Conservation (phyloP, 805 yeast species). For the Ogataea allantospora region DNA sequence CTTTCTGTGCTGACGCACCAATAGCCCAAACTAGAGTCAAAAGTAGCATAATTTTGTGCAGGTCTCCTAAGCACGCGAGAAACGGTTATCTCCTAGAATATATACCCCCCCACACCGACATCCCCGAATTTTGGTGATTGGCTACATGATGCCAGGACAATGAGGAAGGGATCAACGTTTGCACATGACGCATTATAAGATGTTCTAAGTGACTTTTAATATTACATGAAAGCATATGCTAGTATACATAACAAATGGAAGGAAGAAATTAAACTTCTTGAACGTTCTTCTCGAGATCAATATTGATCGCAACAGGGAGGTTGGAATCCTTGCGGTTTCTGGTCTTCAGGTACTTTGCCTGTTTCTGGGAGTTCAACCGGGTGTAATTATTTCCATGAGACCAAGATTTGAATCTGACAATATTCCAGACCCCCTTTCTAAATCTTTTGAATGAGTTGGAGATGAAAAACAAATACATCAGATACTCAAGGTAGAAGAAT, state of each 20-base stretch:
- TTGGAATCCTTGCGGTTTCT: slow-evolving; percentile 54
- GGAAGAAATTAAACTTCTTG: slow-evolving; percentile 11
- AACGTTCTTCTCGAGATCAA: slow-evolving; percentile 35
- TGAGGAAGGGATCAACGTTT: no score
- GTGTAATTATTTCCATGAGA: slow-evolving; percentile 24
- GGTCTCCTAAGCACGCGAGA: background rate
- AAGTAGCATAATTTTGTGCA: slow-evolving; percentile 1
- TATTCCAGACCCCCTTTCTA: slow-evolving; percentile 23
- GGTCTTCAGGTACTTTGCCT: slow-evolving; percentile 26
- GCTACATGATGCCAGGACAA: slow-evolving; percentile 1
- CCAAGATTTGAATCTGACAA: slow-evolving; percentile 24
- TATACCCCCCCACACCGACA: slow-evolving; percentile 8
- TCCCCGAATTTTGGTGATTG: slow-evolving; percentile 5
- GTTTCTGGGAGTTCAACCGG: slow-evolving; percentile 21
- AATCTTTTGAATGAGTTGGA: slow-evolving; percentile 23
- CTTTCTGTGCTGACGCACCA: slow-evolving; percentile 23
- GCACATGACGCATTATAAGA: no score
- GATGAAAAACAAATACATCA: slow-evolving; percentile 37
- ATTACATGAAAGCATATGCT: slow-evolving; percentile 10
- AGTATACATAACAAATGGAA: slow-evolving; percentile 4
- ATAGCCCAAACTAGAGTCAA: background rate
- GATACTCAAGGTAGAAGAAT: slow-evolving; percentile 47
- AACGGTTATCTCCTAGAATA: background rate
- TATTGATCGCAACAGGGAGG: slow-evolving; percentile 42
- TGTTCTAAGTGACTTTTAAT: slow-evolving; percentile 3